Base-by-base conservation (phyloP, 2,329 filamentous ascomycete genomes). In the Huntiella decipiens region DNA sequence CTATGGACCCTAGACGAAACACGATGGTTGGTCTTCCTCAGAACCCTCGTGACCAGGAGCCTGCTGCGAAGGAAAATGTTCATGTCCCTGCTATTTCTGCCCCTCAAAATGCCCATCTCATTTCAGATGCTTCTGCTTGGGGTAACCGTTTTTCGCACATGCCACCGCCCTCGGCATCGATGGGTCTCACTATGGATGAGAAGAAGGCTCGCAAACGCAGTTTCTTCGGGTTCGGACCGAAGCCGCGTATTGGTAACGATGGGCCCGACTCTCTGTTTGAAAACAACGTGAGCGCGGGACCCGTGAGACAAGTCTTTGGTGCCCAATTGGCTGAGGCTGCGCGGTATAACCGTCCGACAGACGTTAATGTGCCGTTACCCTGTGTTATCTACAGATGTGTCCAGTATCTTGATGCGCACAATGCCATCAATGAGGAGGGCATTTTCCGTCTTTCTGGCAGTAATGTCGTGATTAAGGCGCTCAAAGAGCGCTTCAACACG, bases 361-460 rank as follows among this genome's bases (percentile, higher is more conserved):
- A 85, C 47, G 68, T 83, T 38, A 73, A 77, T 50, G 76, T 85
- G 5, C 78, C 82, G 22, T 66, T 98, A 22, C 91, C 91, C 1
- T 83, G 88, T 5, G 91, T 98, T 2, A 84, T 96, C 6, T 98
- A 92, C 63, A 79, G 91, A 48, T 95, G 86, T 57, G 82, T 98
- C 51, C 84, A 96, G 60, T 98, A 94, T 59, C 70, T 98, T 13
- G 80, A 84, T 53, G 72, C 75, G 5, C 87, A 87, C 64, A 76
- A 82, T 51, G 91, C 87, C 8, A 70, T 80, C 41, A 70, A 69
- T 4, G 91, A 98, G 60, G 91, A 98, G 61, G 91, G 91, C 38
- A 94, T 98, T 37, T 98, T 98, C 69, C 78, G 91, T 44, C 69
- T 98, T 37, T 96, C 87, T 59, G 91, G 91, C n/a, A 96, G 88